phyloP scores from a whole-genome alignment of 169 alveolate species.

The Babesia microti region DNA sequence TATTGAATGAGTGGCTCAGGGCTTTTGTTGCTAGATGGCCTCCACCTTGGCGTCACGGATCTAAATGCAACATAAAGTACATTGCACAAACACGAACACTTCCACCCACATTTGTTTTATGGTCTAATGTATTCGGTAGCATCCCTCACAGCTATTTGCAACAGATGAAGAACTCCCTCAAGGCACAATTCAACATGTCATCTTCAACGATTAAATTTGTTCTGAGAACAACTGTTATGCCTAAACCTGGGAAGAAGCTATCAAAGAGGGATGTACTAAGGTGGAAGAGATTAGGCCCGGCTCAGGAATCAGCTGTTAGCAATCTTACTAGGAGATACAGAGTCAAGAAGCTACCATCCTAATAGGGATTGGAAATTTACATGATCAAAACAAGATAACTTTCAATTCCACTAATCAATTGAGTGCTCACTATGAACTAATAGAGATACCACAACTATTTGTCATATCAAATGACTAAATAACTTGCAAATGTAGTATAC shows the following conservation, averaged over 20 bases:
- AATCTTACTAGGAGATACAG: constrained; percentile 1
- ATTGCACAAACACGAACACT: constrained; percentile 41
- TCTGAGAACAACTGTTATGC: constrained; percentile 54
- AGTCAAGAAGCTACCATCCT: no score
- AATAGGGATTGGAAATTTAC: no score
- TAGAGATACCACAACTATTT: no score
- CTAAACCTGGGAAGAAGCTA: constrained; percentile 28
- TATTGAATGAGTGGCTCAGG: constrained; percentile 34
- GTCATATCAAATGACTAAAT: no score
- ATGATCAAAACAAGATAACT: no score
- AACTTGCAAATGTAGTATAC: no score
- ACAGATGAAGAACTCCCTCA: constrained; percentile 47
- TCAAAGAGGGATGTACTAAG: constrained; percentile 30
- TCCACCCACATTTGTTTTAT: constrained; percentile 68
- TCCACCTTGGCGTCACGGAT: constrained; percentile 73
- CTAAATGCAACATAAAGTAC: constrained; percentile 55
- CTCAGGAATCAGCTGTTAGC: constrained; percentile 14
- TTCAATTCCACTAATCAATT: no score
- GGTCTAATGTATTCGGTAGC: constrained; percentile 59
- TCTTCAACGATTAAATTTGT: constrained; percentile 44
- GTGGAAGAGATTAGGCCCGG: constrained; percentile 54
- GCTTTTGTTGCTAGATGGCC: constrained; percentile 48
- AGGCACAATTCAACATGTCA: constrained; percentile 52
- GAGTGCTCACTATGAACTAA: no score
- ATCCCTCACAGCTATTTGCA: constrained; percentile 60